Conservation (phyloP, 2,329 filamentous ascomycete species). For the Sclerotinia sclerotiorum region DNA sequence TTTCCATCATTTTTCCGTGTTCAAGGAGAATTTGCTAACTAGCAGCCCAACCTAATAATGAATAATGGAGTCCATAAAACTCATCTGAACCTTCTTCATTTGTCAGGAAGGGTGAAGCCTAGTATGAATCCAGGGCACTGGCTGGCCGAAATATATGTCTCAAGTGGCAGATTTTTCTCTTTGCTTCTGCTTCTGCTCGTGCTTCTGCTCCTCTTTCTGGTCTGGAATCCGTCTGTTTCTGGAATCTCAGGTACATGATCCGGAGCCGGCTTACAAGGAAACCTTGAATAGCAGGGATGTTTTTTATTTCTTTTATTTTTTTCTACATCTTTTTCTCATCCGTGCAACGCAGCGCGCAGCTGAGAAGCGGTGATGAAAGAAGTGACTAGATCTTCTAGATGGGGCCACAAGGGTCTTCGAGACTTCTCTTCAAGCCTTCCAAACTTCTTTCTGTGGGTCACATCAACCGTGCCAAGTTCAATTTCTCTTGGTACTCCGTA, state of each 20-base stretch:
- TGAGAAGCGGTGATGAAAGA: constrained; percentile 1
- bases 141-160: too few relatives aligned
- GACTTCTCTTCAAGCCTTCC: constrained; percentile 1
- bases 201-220: background rate
- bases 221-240: background rate
- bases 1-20: constrained; percentile 7
- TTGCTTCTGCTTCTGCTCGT: background rate
- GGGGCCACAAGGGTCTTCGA: constrained; percentile 5
- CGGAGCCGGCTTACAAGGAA: background rate
- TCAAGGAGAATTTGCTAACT: background rate
- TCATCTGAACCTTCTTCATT: background rate
- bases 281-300: background rate
- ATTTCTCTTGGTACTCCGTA: background rate
- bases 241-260: background rate
- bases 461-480: constrained; percentile 8
- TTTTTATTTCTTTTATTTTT: too few relatives aligned
- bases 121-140: too few relatives aligned
- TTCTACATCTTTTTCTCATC: background rate
- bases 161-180: background rate
- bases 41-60: background rate
- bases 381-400: constrained; percentile 2
- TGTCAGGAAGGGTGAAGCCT: background rate
- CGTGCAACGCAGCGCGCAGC: background rate
- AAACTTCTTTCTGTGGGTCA: constrained; percentile 1
- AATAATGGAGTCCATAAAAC: background rate